Percentiles rank a stretch among this genome's conserved stretches.
phyloP scores from a whole-genome alignment of 2,329 filamentous ascomycete species.

The Pseudopithomyces maydicus region DNA sequence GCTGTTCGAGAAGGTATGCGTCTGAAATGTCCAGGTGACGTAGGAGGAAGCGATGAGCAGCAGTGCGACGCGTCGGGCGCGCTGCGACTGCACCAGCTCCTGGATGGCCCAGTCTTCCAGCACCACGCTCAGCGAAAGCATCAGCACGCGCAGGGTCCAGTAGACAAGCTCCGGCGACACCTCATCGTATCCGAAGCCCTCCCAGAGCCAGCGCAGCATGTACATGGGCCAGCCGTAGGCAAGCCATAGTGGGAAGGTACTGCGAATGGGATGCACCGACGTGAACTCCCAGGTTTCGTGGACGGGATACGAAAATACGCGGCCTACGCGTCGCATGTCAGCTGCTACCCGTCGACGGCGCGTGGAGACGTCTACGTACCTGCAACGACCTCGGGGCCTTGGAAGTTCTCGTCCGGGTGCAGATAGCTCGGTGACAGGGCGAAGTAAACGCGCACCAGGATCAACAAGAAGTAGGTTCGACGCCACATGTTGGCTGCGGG shows the following conservation, averaged over 20 bases:
- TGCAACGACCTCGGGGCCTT: conserved; percentile 95
- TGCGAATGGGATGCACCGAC: conserved; percentile 83
- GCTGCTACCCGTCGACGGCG: conserved; percentile 7
- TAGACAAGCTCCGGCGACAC: conserved; percentile 87
- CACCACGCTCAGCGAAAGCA: conserved; percentile 95
- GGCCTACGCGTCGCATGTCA: conserved; percentile 61
- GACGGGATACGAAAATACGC: conserved; percentile 90
- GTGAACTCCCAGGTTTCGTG: conserved; percentile 97
- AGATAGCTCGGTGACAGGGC: conserved; percentile 94
- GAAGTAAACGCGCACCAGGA: conserved; percentile 90
- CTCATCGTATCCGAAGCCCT: conserved; percentile 78
- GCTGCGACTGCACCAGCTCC: conserved; percentile 80
- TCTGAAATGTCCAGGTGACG: conserved; percentile 98
- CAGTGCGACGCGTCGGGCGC: conserved; percentile 72
- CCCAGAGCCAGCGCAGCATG: conserved; percentile 88
- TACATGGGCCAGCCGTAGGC: conserved; percentile 94
- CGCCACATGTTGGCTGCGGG: conserved; percentile 74
- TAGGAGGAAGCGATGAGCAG: conserved; percentile 93
- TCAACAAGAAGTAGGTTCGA: conserved; percentile 81
- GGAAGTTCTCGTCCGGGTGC: conserved; percentile 98
- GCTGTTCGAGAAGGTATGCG: conserved; percentile 97
- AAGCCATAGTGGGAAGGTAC: conserved; percentile 95
- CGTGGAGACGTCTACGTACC: conserved; percentile 57
- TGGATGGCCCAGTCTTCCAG: conserved; percentile 97
- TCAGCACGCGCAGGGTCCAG: conserved; percentile 83